Evolutionary conservation across 192 early-diverging fungal genomes (phyloP).

Genomic region (Backusella australiensis): DNA sequence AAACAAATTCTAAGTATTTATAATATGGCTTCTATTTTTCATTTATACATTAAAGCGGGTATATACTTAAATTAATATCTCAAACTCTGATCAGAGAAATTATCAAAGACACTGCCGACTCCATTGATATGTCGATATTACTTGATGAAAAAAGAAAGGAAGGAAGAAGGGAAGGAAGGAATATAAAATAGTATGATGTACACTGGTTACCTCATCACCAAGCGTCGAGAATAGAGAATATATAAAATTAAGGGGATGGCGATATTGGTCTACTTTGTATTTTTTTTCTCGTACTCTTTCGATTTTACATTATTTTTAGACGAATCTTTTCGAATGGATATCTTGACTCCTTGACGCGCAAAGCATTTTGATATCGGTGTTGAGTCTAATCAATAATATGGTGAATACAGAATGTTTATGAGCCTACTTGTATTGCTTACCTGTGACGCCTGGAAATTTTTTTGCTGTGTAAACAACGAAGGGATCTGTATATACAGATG

Average conservation of each 20-base stretch:
- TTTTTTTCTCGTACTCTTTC: neutral
- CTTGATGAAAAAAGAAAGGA: neutral
- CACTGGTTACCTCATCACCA: neutral
- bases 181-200: neutral
- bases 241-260: neutral
- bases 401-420: neutral
- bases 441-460: slow-evolving; percentile 69
- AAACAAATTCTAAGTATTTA: neutral
- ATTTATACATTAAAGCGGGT: neutral
- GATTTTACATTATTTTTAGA: neutral
- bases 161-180: neutral
- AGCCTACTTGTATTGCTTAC: slow-evolving; percentile 2
- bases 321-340: slow-evolving; percentile 63
- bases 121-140: neutral
- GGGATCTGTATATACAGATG: slow-evolving; percentile 57
- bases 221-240: neutral
- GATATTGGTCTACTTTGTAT: neutral
- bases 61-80: neutral
- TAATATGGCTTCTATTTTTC: neutral
- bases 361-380: slow-evolving; percentile 70
- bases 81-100: neutral
- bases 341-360: slow-evolving; percentile 75
- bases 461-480: slow-evolving; percentile 77
- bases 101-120: neutral
- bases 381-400: slow-evolving; percentile 46